Conservation (phyloP, 2,329 filamentous ascomycete species). For the Claviceps humidiphila region DNA sequence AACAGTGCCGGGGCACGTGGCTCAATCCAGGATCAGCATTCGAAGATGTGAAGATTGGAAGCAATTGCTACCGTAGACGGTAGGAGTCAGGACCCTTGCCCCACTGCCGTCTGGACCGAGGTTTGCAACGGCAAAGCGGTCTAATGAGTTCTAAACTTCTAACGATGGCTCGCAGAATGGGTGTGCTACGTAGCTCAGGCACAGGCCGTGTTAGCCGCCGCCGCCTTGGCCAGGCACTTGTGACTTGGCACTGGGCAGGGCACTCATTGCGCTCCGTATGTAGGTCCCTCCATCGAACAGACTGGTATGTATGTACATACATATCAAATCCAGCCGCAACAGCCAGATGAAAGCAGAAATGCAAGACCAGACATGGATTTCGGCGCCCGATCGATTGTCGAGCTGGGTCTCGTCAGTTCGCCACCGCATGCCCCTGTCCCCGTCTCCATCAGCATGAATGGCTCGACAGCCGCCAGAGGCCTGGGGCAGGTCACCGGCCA, state of each 20-base stretch:
- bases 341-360: neutral
- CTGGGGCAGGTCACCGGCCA: neutral
- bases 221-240: neutral
- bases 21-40: neutral
- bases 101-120: neutral
- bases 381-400: conserved; percentile 6
- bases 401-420: neutral
- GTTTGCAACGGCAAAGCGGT: neutral
- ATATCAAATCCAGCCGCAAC: neutral
- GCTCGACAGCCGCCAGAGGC: neutral
- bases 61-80: no score
- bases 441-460: neutral
- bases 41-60: neutral
- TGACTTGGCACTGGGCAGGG: no score
- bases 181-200: neutral
- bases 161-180: neutral
- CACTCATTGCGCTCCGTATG: no score
- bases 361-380: neutral
- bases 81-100: neutral
- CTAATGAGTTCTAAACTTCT: neutral
- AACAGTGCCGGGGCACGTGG: neutral
- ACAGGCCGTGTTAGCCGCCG: neutral
- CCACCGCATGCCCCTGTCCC: neutral
- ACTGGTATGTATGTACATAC: neutral
- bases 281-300: neutral